Percentiles rank a stretch among this genome's conserved stretches.
Conservation (phyloP, 495 filamentous ascomycete species). For the Tuber indicum region DNA sequence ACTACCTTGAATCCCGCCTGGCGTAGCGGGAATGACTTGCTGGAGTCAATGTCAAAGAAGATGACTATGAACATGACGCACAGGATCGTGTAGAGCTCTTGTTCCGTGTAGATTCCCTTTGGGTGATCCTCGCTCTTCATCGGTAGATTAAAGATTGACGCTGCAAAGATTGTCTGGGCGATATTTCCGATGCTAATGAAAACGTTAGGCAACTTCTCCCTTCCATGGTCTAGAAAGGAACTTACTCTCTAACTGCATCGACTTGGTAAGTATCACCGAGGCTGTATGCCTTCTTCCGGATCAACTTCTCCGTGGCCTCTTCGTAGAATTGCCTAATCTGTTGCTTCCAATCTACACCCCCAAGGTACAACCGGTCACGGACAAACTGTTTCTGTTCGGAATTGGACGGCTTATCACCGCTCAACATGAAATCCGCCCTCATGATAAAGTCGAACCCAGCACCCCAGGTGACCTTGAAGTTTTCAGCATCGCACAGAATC, state of each 20-base stretch:
- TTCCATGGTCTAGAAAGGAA: conserved; percentile 8
- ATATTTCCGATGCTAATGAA: conserved; percentile 59
- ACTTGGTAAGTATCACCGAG: conserved; percentile 56
- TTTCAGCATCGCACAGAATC: conserved; percentile 55
- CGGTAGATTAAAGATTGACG: conserved; percentile 65
- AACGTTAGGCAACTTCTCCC: background rate
- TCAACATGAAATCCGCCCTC: conserved; percentile 53
- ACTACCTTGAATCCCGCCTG: conserved; percentile 58
- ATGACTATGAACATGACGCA: conserved; percentile 56
- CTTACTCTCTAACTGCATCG: conserved; percentile 67
- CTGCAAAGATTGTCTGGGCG: conserved; percentile 64
- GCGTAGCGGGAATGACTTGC: conserved; percentile 53
- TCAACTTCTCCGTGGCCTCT: conserved; percentile 57
- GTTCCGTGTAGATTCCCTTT: conserved; percentile 66
- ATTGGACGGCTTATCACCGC: conserved; percentile 50
- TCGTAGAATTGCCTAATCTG: conserved; percentile 58
- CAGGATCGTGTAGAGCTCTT: conserved; percentile 72
- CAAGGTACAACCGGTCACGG: conserved; percentile 55
- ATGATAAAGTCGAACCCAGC: conserved; percentile 50
- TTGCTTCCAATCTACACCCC: conserved; percentile 51
- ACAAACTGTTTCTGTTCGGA: conserved; percentile 54
- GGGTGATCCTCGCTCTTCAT: conserved; percentile 63
- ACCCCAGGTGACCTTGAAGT: conserved; percentile 63
- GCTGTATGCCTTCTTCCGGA: conserved; percentile 59
- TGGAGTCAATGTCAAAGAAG: conserved; percentile 49